Conservation (phyloP, 352 stramenopile genomes). For the Poterioochromonas sp. region DNA sequence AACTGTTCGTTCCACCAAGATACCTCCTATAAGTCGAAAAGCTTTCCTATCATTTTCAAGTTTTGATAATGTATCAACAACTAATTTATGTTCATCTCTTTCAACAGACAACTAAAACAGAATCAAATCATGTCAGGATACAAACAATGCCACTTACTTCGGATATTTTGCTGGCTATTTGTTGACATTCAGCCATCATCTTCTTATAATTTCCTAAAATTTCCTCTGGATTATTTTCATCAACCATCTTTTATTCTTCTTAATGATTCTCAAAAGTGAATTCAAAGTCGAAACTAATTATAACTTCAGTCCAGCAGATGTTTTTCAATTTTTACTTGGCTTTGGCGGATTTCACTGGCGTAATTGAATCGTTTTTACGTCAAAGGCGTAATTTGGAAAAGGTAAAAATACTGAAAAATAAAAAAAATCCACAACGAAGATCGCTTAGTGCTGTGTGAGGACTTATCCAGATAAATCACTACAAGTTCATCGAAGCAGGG, state of each 20-base stretch:
- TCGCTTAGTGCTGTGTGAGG: too few species aligned
- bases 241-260: slow-evolving; percentile 4
- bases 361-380: too few species aligned
- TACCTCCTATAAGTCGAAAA: slow-evolving; percentile 84
- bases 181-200: slow-evolving; percentile 30
- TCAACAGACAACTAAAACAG: slow-evolving; percentile 9
- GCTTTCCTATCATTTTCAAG: slow-evolving; percentile 64
- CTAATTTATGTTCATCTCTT: slow-evolving; percentile 43
- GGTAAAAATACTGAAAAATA: too few species aligned
- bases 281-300: too few species aligned
- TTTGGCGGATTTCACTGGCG: too few species aligned
- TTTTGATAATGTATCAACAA: slow-evolving; percentile 55
- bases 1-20: slow-evolving; percentile 87
- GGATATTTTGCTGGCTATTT: background rate
- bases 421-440: too few species aligned
- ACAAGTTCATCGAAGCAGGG: too few species aligned
- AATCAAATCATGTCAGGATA: background rate
- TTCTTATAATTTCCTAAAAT: slow-evolving; percentile 26
- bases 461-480: too few species aligned
- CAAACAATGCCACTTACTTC: background rate
- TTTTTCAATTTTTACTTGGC: too few species aligned
- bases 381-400: too few species aligned
- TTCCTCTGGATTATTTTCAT: slow-evolving; percentile 23
- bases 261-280: background rate
- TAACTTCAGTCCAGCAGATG: too few species aligned